Evolutionary conservation across 2,329 filamentous ascomycete species (phyloP).

Genomic region (Chrysoporthe cubensis): DNA sequence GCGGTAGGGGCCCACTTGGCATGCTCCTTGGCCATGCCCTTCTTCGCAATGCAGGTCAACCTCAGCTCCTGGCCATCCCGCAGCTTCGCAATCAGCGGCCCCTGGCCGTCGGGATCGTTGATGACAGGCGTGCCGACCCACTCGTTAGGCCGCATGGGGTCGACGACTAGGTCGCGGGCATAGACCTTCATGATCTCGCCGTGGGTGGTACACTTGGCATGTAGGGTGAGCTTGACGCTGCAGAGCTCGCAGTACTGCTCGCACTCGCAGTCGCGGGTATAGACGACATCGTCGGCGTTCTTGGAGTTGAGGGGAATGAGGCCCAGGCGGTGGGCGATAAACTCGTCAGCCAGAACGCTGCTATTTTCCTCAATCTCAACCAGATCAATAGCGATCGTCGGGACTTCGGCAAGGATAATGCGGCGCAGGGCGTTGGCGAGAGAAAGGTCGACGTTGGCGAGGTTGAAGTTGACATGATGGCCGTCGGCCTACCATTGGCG

Average conservation of each 20-base stretch:
- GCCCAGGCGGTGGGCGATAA: conserved; percentile 89
- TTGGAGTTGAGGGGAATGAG: conserved; percentile 86
- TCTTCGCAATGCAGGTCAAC: conserved; percentile 92
- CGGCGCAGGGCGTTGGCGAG: conserved; percentile 93
- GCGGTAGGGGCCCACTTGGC: conserved; percentile 95
- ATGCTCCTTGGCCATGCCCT: conserved; percentile 98
- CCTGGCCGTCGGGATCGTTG: conserved; percentile 78
- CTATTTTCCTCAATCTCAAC: conserved; percentile 93
- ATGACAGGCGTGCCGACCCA: conserved; percentile 82
- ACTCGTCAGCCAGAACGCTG: conserved; percentile 95
- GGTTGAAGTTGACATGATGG: conserved; percentile 86
- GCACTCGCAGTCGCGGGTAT: conserved; percentile 94
- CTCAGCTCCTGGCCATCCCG: conserved; percentile 87
- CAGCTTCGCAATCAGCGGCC: conserved; percentile 87
- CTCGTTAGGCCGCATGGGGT: conserved; percentile 70
- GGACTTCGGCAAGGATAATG: conserved; percentile 90
- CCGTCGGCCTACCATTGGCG: conserved; percentile 66
- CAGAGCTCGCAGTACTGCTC: conserved; percentile 94
- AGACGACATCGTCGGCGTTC: conserved; percentile 79
- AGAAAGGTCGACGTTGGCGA: conserved; percentile 85
- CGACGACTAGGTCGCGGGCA: conserved; percentile 82
- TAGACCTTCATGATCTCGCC: conserved; percentile 88
- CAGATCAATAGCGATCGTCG: conserved; percentile 91
- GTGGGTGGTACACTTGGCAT: conserved; percentile 83
- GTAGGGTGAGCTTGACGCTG: conserved; percentile 80